Percentiles rank a stretch among this genome's conserved stretches.
Conservation (phyloP, 2,329 filamentous ascomycete genomes). For the Daldinia eschscholtzii region DNA sequence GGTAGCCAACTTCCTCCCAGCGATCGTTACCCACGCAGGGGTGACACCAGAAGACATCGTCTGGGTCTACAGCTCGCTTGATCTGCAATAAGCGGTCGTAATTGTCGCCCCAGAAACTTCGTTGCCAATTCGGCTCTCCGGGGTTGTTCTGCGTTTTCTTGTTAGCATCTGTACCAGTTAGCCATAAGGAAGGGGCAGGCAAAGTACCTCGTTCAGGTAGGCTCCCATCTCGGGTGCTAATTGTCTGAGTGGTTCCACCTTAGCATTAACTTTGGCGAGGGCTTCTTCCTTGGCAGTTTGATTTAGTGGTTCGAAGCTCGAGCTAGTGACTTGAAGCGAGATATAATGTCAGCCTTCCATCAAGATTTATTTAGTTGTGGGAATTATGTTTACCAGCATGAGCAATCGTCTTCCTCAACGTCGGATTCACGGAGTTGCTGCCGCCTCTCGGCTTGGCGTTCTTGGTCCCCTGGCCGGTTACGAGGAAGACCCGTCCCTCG, state of each 20-base stretch:
- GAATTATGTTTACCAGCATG: conserved; percentile 55
- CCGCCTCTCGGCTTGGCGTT: conserved; percentile 61
- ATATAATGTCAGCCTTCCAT: conserved; percentile 22
- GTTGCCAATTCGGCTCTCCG: conserved; percentile 56
- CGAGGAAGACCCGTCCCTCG: conserved; percentile 54
- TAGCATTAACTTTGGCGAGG: conserved; percentile 46
- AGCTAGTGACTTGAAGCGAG: conserved; percentile 46
- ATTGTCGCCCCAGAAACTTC: conserved; percentile 60
- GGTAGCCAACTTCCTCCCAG: conserved; percentile 52
- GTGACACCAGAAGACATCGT: conserved; percentile 63
- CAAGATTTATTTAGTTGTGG: not conserved
- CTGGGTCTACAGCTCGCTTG: conserved; percentile 61
- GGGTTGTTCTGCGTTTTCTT: conserved; percentile 51
- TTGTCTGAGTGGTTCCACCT: conserved; percentile 54
- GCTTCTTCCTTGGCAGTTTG: conserved; percentile 48
- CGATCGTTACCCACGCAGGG: conserved; percentile 62
- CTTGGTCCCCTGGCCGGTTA: conserved; percentile 60
- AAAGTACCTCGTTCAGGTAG: conserved; percentile 60
- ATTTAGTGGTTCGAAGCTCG: conserved; percentile 53
- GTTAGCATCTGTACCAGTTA: not conserved
- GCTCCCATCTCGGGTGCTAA: conserved; percentile 58
- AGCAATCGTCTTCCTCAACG: conserved; percentile 62
- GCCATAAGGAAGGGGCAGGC: not conserved
- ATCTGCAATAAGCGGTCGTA: conserved; percentile 60
- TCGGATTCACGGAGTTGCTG: conserved; percentile 62